Evolutionary conservation across 441 rosid genomes (phyloP).

Genomic region (Eugenia klotzschiana): DNA sequence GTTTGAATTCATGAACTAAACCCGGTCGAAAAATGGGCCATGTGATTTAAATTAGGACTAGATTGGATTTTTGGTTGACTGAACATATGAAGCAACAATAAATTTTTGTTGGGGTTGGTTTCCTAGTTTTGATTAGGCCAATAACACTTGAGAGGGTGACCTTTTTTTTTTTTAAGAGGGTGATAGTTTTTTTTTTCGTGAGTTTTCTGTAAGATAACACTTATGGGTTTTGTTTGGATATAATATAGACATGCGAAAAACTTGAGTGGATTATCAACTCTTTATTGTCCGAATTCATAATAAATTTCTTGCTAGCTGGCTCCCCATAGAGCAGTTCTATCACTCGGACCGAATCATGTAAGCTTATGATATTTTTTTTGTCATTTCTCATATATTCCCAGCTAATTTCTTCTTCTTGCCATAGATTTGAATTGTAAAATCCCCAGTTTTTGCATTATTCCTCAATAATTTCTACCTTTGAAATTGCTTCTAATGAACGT

Average conservation of each 20-base stretch:
- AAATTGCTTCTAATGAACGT: too few species aligned
- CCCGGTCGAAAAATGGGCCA: neutral
- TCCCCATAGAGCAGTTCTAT: neutral
- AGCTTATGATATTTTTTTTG: neutral
- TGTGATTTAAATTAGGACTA: neutral
- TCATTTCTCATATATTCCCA: neutral
- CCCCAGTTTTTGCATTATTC: neutral
- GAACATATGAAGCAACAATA: neutral
- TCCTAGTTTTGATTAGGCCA: neutral
- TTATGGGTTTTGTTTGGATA: neutral
- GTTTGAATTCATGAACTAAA: neutral
- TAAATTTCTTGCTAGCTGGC: neutral
- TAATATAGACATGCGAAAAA: neutral
- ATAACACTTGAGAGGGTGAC: too few species aligned
- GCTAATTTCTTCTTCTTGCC: neutral
- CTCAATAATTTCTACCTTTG: too few species aligned
- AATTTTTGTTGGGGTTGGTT: neutral
- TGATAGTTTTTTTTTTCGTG: neutral
- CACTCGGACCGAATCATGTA: neutral
- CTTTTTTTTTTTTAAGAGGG: too few species aligned
- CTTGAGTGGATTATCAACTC: neutral
- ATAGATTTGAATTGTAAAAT: neutral
- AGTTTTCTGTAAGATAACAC: neutral
- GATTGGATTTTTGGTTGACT: neutral
- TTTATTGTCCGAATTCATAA: neutral